Evolutionary conservation across 208 protist species (phyloP), one percentile per base, ranked within the genome.

Genomic region (Plasmodiophora brassicae): DNA sequence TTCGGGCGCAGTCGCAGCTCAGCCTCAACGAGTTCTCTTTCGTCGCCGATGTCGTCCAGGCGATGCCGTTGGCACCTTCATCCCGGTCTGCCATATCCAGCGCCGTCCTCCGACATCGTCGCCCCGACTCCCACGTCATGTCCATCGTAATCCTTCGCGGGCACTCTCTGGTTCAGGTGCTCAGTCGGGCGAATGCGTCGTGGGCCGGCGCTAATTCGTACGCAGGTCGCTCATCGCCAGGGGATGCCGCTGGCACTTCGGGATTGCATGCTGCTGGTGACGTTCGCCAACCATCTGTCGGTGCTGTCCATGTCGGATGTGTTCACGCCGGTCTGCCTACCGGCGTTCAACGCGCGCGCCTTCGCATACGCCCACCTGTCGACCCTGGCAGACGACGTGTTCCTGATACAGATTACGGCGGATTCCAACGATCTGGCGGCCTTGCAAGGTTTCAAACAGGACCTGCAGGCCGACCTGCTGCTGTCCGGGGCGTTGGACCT

Each of bases 211-310:
- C n/a, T n/a, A n/a, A n/a, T n/a, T n/a, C n/a, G n/a, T n/a, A n/a
- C n/a, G n/a, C n/a, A n/a, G n/a, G 5, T 78, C 5, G 65, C n/a
- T 78, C 65, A 78, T 78, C 14, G 5, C 20, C 14, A 5, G 5
- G 65, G 65, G 5, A n/a, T 14, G 10, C 14, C 65, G 41, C 41
- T 78, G 41, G 5, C 65, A 36, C 65, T 78, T 36, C 41, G 32
- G 5, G 65, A 78, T 32, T 78, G 65, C n/a, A 14, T 38, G 41
- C 65, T 78, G 65, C n/a, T 78, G 65, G 41, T 78, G 32, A 78
- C 65, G 14, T 78, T 78, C n/a, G 65, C 65, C 20, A 78, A 78
- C n/a, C 65, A 78, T 78, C 32, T 78, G 65, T 78, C 65, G 5
- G 65, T 32, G 32, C n/a, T 78, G 65, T 5, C 5, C 5, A 78